phyloP scores from a whole-genome alignment of 192 early-diverging fungal genomes.

The Gryganskiella cystojenkinii region DNA sequence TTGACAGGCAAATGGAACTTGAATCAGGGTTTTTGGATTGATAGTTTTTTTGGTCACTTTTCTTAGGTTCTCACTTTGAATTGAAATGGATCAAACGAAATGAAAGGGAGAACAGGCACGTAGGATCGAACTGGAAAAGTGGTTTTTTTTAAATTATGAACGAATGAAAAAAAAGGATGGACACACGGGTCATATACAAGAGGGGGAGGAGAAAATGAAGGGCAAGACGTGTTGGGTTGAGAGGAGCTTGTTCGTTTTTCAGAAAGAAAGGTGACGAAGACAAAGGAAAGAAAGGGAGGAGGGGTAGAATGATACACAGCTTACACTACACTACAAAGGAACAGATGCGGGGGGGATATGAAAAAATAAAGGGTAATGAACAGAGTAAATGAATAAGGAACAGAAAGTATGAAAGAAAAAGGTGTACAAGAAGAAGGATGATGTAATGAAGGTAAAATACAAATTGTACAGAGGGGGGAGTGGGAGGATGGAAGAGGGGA shows the following conservation, averaged over 20 bases:
- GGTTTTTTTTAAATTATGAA: background rate
- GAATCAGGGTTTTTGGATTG: background rate
- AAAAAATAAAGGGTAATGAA: background rate
- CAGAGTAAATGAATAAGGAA: background rate
- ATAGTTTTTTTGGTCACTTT: too few relatives aligned
- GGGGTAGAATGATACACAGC: background rate
- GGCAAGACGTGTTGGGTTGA: too few relatives aligned
- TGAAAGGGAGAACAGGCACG: background rate
- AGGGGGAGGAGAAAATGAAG: background rate
- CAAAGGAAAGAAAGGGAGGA: background rate
- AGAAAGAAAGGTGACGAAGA: background rate
- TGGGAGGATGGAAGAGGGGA: too few relatives aligned
- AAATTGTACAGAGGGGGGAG: conserved; percentile 2
- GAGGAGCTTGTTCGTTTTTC: background rate
- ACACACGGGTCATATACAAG: too few relatives aligned
- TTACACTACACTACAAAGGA: background rate
- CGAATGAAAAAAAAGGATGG: background rate
- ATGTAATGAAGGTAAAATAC: background rate
- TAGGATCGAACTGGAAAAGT: background rate
- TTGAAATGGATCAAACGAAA: background rate
- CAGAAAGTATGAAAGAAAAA: background rate
- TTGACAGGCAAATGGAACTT: background rate
- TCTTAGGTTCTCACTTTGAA: background rate
- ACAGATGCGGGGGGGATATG: background rate
- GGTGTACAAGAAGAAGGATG: background rate